Base-by-base conservation (phyloP, 139 green algal species). In the Coccomyxa sp. region DNA sequence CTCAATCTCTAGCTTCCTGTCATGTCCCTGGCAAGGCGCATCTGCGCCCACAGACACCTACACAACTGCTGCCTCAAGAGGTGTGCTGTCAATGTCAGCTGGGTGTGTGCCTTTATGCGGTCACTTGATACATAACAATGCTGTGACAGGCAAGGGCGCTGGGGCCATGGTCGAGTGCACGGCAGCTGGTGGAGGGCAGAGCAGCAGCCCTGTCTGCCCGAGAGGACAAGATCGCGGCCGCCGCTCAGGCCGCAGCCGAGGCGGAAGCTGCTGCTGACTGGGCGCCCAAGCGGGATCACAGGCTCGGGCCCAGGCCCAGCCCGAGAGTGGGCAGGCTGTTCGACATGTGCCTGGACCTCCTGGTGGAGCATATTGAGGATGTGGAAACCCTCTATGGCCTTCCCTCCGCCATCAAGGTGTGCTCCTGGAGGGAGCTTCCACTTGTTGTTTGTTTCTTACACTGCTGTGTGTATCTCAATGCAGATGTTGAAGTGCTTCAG, bases 311-410 rank as follows among this genome's bases (percentile, higher is more conserved):
- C 14, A 78, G 88, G 34, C 70, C 41, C 0, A 2, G 5, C 9
- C 44, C 33, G 35, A 44, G 77, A 12, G 38, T 68, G 27, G 50
- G 35, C 9, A 35, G 78, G 0, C 84, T 95, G 35, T 86, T 85
- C 50, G 39, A 75, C 7, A 39, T 86, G 6, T 87, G 84, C 41
- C 50, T 90, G 27, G 44, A 79, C 6, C 69, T 92, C 6, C 39
- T 94, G 29, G 86, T 83, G 3, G 72, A 81, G n/a, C 81, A 89
- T 75, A 84, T 94, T 0, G 87, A 90, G 5, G 87, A 87, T 78
- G 86, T 95, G 10, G 89, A 90, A 55, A 84, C 74, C 4, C 79
- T 95, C 22, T 80, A 36, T 50, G 91, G 91, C 3, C 77, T 95
- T 35, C 90, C 91, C 9, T 86, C 93, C 39, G 76, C 38, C 2